A percentile compares a stretch with the other conserved stretches of the same genome.
Conservation (phyloP, 306 rosid genomes). For the Abrus pulchellus region DNA sequence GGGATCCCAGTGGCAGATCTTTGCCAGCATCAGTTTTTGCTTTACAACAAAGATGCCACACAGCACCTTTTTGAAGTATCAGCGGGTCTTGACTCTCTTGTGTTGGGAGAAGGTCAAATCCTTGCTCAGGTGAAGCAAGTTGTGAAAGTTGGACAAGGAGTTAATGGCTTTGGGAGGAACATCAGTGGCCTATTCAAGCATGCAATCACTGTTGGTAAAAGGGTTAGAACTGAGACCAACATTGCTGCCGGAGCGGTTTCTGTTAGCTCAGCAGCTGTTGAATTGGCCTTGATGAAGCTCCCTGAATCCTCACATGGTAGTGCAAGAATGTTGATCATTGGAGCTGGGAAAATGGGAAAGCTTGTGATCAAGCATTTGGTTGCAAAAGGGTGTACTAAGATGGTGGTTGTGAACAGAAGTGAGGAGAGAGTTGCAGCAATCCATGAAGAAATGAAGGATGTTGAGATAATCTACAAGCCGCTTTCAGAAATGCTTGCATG, state of each 20-base stretch:
- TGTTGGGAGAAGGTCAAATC: constrained; percentile 98
- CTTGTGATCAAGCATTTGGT: constrained; percentile 96
- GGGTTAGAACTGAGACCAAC: constrained; percentile 96
- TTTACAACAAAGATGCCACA: constrained; percentile 91
- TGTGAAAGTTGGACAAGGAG: constrained; percentile 97
- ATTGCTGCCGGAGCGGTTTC: constrained; percentile 99
- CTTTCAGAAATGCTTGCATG: constrained; percentile 81
- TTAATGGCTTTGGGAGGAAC: constrained; percentile 96
- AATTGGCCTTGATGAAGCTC: constrained; percentile 91
- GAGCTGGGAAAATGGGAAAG: constrained; percentile 99
- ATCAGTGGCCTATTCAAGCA: constrained; percentile 98
- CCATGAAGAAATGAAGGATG: constrained; percentile 68
- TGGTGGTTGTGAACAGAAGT: constrained; percentile 90
- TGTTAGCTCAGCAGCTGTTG: constrained; percentile 98
- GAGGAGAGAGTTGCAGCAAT: constrained; percentile 89
- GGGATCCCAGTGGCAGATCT: constrained; percentile 90
- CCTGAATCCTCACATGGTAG: constrained; percentile 75
- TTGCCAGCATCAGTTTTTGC: constrained; percentile 80
- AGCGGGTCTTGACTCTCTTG: constrained; percentile 98
- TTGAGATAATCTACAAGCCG: constrained; percentile 88
- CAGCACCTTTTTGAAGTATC: constrained; percentile 95
- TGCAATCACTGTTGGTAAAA: constrained; percentile 95
- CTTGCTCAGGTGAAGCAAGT: constrained; percentile 99
- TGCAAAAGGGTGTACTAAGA: constrained; percentile 87
- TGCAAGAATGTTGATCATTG: constrained; percentile 84